Base-by-base conservation (phyloP, 2,329 filamentous ascomycete genomes). In the Aspergillus persii region DNA sequence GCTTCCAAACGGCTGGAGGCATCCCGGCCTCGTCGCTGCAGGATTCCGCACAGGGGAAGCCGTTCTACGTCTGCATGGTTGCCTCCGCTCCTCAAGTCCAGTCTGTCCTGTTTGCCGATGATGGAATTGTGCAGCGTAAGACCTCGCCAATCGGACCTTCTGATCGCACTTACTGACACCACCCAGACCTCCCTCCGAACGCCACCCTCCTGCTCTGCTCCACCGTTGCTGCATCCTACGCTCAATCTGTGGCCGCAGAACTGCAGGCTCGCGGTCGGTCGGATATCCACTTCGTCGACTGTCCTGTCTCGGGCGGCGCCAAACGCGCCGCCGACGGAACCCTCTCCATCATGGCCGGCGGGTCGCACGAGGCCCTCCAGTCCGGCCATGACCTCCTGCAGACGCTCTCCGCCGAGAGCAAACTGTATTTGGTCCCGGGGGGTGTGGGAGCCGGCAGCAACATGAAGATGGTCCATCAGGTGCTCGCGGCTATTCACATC, bases 311-410 rank as follows among this genome's bases (percentile, higher is more conserved):
- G 0, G 89, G 89, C 0, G 89, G 89, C 1, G 84, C 87, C 0
- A 80, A 83, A 8, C 82, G 89, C 36, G 89, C 89, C 1, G 88
- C 87, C 0, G 83, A 89, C 52, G 89, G 89, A 3, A 90, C 89
- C 0, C 76, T 92, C 47, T 89, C 88, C 6, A 92, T 93, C 69
- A 91, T 93, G 84, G 88, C 88, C 0, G 86, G 86, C 2, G 88
- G 82, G 0, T 77, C 83, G 0, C 80, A 83, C 1, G 80, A 78
- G 2, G 84, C 85, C 4, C 74, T 91, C 2, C 77, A 81, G 36
- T 83, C 82, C 58, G 87, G 82, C 0, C 80, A 79, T 26, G 81
- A 80, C 51, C 74, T 92, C 1, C 79, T 92, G 2, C 79, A 85
- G 54, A 83, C 84, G 64, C 84, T 93, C 79, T 84, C 88, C 1